phyloP scores from a whole-genome alignment of 805 yeast genomes.

The Schwanniomyces sp. region DNA sequence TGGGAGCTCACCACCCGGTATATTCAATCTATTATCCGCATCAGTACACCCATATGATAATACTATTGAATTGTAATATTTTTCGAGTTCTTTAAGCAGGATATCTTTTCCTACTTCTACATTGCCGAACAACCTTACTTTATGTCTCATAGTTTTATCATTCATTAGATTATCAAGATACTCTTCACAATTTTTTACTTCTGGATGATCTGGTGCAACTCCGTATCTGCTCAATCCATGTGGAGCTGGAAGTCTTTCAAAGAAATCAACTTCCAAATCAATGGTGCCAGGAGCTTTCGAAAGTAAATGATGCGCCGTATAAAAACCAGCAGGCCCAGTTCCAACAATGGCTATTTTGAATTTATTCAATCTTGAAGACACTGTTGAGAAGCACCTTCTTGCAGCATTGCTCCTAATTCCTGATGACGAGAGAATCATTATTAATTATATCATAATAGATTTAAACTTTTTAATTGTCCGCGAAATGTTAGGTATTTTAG shows the following conservation, averaged over 20 bases:
- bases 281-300: conserved; percentile 39
- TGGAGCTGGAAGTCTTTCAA: conserved; percentile 85
- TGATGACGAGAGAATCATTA: not conserved
- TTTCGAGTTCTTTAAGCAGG: conserved; percentile 45
- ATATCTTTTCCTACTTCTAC: conserved; percentile 66
- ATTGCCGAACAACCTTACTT: conserved; percentile 64
- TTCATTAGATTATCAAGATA: conserved; percentile 58
- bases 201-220: conserved; percentile 99
- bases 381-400: not conserved
- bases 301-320: conserved; percentile 75
- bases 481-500: not conserved
- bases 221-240: conserved; percentile 91
- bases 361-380: not conserved
- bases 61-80: conserved; percentile 69
- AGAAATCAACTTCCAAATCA: conserved; percentile 60
- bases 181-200: conserved; percentile 81
- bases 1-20: conserved; percentile 59
- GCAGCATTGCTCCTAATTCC: not conserved
- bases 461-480: not conserved
- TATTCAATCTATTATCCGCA: conserved; percentile 51
- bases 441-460: not conserved
- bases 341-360: conserved; percentile 77
- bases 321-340: conserved; percentile 96
- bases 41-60: conserved; percentile 79
- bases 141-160: conserved; percentile 9